Conservation (phyloP, 164 flowering plant species). For the Berberis vulgaris region DNA sequence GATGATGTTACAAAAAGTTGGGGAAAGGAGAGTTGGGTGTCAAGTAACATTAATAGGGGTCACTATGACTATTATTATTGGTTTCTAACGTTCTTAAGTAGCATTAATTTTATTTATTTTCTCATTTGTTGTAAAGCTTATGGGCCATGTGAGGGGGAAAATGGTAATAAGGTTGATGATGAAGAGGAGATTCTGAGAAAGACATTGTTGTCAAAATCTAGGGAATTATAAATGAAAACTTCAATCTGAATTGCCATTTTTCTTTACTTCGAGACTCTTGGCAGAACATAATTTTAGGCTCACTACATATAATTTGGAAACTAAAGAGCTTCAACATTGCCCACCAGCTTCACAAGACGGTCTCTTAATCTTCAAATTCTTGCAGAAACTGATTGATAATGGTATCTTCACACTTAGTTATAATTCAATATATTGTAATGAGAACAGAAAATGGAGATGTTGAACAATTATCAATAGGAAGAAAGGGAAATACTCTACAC, state of each 20-base stretch:
- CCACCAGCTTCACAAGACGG: too few relatives aligned
- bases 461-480: too few relatives aligned
- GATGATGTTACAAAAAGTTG: not conserved
- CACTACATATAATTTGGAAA: too few relatives aligned
- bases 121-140: not conserved
- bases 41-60: constrained; percentile 2
- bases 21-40: constrained; percentile 3
- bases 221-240: not conserved
- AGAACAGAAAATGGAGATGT: too few relatives aligned
- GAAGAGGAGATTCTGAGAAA: not conserved
- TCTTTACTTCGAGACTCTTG: too few relatives aligned
- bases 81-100: not conserved
- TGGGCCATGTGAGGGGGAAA: not conserved
- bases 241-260: not conserved
- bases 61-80: constrained; percentile 1
- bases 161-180: not conserved
- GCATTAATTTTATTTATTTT: not conserved
- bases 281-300: too few relatives aligned
- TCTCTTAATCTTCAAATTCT: too few relatives aligned
- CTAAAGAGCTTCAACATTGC: too few relatives aligned
- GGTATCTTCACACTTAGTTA: too few relatives aligned
- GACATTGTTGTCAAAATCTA: not conserved
- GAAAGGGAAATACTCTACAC: too few relatives aligned
- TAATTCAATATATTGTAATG: too few relatives aligned
- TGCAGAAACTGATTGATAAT: too few relatives aligned